These are phyloP conservation scores for Fusarium sp. DNA, from an alignment of 2,329 filamentous ascomycete species.

Conservation along the genomic window DNA sequence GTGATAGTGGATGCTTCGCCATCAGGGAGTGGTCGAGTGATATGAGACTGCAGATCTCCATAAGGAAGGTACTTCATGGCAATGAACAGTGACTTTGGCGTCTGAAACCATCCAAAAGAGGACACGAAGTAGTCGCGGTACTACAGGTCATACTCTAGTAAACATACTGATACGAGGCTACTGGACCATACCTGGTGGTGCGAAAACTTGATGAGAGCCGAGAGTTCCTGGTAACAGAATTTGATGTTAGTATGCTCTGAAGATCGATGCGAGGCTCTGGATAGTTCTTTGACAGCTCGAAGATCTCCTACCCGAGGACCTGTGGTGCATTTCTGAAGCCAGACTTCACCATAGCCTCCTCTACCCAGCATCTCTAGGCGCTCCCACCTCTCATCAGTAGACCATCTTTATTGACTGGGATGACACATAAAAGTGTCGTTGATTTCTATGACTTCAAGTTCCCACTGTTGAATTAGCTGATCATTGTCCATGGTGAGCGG, in stretches of 20 bases:
- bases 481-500: background rate
- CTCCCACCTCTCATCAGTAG: background rate
- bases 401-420: background rate
- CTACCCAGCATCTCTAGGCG: background rate
- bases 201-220: background rate
- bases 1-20: background rate
- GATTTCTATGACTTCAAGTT: background rate
- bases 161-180: background rate
- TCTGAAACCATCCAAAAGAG: background rate
- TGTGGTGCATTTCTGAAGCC: background rate
- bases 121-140: background rate
- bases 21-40: background rate
- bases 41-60: background rate
- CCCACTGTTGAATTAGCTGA: background rate
- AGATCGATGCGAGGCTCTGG: background rate
- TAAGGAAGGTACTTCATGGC: background rate
- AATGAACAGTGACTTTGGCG: background rate
- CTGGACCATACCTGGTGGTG: background rate
- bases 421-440: background rate
- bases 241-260: background rate
- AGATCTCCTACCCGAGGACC: background rate
- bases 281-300: background rate
- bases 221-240: background rate
- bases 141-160: background rate
- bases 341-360: background rate